These are phyloP conservation scores for Rubia yunnanensis DNA, from an alignment of 257 asterid species.

Conservation along the genomic window DNA sequence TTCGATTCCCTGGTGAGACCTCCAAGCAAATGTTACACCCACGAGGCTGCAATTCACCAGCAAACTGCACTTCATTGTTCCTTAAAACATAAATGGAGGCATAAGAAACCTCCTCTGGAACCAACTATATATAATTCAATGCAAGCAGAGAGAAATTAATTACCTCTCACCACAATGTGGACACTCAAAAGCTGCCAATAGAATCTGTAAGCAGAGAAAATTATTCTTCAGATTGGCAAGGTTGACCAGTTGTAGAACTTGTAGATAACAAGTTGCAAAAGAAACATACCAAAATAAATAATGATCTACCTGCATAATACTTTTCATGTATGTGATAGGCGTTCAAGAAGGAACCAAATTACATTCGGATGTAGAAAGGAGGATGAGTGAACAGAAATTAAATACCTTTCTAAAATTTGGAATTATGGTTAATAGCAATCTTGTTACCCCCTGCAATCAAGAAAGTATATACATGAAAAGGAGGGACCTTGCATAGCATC, in stretches of 20 bases:
- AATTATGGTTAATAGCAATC: conserved; percentile 68
- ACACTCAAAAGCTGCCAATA: conserved; percentile 94
- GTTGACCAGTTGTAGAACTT: not conserved
- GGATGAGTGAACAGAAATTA: not conserved
- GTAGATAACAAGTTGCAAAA: not conserved
- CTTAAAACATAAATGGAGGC: conserved; percentile 25
- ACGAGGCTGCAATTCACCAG: conserved; percentile 93
- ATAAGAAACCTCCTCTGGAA: conserved; percentile 13
- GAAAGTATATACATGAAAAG: not conserved
- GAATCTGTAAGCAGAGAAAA: conserved; percentile 42
- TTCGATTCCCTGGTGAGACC: conserved; percentile 62
- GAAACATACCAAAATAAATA: not conserved
- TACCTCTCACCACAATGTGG: conserved; percentile 97
- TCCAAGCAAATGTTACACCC: conserved; percentile 58
- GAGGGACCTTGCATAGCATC: too few relatives aligned
- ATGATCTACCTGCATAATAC: not conserved
- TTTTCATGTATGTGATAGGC: not conserved
- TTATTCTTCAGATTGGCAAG: not conserved
- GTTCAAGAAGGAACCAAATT: not conserved
- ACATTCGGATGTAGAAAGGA: not conserved
- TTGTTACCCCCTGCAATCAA: conserved; percentile 66
- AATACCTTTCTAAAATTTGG: conserved; percentile 96
- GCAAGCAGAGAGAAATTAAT: conserved; percentile 7
- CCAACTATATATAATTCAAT: not conserved
- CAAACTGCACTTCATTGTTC: conserved; percentile 92